phyloP scores from a whole-genome alignment of 2,329 filamentous ascomycete species.

The Diaporthe sp. region DNA sequence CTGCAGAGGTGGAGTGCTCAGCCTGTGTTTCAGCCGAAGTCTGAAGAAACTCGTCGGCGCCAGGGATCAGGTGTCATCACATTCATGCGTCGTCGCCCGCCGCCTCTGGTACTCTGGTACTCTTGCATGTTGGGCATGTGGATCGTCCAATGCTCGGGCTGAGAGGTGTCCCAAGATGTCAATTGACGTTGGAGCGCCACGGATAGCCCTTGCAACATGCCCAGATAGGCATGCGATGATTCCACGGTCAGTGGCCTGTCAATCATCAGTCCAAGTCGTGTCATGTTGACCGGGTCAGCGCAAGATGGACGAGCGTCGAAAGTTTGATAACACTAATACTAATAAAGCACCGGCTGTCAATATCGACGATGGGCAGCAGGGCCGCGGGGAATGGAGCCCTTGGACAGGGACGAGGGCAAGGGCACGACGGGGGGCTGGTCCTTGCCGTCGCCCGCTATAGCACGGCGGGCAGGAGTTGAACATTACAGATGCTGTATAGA shows the following conservation, averaged over 20 bases:
- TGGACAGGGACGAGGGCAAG: background rate
- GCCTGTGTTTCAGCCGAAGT: constrained; percentile 35
- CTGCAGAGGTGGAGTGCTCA: constrained; percentile 32
- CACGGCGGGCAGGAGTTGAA: constrained; percentile 4
- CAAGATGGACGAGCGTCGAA: constrained; percentile 3
- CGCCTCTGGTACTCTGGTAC: background rate
- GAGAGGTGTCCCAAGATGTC: constrained; percentile 8
- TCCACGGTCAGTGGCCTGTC: background rate
- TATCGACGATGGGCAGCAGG: background rate
- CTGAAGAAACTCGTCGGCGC: constrained; percentile 31
- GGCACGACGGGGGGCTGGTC: constrained; percentile 12
- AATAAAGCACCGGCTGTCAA: constrained; percentile 20
- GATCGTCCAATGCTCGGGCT: constrained; percentile 27
- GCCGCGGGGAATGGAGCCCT: background rate
- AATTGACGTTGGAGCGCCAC: constrained; percentile 14
- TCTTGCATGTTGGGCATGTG: constrained; percentile 13
- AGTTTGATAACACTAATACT: constrained; percentile 7
- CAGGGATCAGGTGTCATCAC: constrained; percentile 33
- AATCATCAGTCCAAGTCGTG: background rate
- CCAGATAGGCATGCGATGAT: constrained; percentile 27
- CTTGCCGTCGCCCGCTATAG: constrained; percentile 1
- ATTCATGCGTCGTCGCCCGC: constrained; percentile 31
- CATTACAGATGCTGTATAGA: background rate
- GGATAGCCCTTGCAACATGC: constrained; percentile 19
- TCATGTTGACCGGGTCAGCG: background rate